Evolutionary conservation across 148 eudicot genomes (phyloP), one percentile per base, ranked within the genome.

Genomic region (Rhododendron simsii): DNA sequence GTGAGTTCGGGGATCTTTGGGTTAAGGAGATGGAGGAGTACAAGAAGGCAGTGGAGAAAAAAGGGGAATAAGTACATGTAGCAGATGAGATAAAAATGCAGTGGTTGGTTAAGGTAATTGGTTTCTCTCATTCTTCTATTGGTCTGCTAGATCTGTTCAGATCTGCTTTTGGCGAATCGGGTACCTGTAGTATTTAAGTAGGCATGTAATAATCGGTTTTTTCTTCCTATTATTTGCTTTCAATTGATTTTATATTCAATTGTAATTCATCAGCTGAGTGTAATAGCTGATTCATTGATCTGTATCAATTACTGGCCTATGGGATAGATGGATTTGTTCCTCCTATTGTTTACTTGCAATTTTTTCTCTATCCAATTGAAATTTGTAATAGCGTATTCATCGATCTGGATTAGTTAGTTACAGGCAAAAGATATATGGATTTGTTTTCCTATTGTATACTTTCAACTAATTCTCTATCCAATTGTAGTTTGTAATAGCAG

Each of bases 1-100:
- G 99, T 55, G 98, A 97, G 87, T 95, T 97, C 86, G 98, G 87
- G 37, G 96, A 91, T 74, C 85, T 96, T 83, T 96, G 95, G 98
- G 39, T 91, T 89, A 92, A 85, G 69, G 91, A 94, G 88, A 65
- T 90, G 92, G 91, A 93, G 86, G 94, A 93, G 87, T 89, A 74
- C 80, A 76, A 92, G 89, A 69, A 91, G 89, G 87, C 20, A 6
- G 18, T 77, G 11, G 83, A 48, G 87, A 83, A 84, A 84, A 75
- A 90, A 77, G 85, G 7, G 35, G 82, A 41, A 11, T 78, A 50
- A 80, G 86, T 55, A 74, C 71, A 18, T n/a, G 45, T 20, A 50
- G 65, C 83, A 7, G 55, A 63, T 65, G 59, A 45, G 5, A 4
- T 44, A 2, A 21, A 67, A 14, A 26, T 51, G 26, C n/a, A 2